Evolutionary conservation across 2,329 filamentous ascomycete genomes (phyloP).

Genomic region (Phaeosphaeria sp.): DNA sequence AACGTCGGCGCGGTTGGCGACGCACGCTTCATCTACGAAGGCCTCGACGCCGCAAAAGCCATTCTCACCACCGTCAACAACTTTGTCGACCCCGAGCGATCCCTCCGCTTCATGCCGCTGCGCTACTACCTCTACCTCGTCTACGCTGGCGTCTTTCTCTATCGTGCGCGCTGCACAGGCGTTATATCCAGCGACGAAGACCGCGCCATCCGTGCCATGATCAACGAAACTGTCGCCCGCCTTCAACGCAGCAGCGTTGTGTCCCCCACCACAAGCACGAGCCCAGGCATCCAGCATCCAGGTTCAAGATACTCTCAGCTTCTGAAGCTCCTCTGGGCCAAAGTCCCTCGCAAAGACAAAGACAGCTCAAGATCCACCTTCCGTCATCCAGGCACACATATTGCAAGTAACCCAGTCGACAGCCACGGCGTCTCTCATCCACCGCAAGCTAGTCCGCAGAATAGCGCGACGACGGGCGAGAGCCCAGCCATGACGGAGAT

Average conservation of each 20-base stretch:
- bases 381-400: conserved; percentile 40
- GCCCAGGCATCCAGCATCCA: conserved; percentile 51
- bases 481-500: conserved; percentile 53
- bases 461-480: conserved; percentile 45
- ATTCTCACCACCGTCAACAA: conserved; percentile 58
- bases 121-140: conserved; percentile 58
- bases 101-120: conserved; percentile 56
- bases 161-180: conserved; percentile 56
- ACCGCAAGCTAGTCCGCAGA: conserved; percentile 39
- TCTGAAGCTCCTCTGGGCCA: conserved; percentile 56
- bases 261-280: not conserved
- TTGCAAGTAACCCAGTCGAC: conserved; percentile 35
- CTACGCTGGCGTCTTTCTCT: conserved; percentile 57
- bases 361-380: conserved; percentile 25
- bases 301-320: conserved; percentile 56
- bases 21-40: conserved; percentile 58
- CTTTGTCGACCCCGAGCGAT: conserved; percentile 56
- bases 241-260: conserved; percentile 53
- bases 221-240: conserved; percentile 53
- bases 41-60: conserved; percentile 57
- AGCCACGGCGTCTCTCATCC: conserved; percentile 30
- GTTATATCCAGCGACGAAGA: conserved; percentile 57
- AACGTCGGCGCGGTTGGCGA: conserved; percentile 58
- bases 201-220: conserved; percentile 53
- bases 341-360: conserved; percentile 49